phyloP scores from a whole-genome alignment of 305 asterid genomes.

The Fraxinus latifolia region DNA sequence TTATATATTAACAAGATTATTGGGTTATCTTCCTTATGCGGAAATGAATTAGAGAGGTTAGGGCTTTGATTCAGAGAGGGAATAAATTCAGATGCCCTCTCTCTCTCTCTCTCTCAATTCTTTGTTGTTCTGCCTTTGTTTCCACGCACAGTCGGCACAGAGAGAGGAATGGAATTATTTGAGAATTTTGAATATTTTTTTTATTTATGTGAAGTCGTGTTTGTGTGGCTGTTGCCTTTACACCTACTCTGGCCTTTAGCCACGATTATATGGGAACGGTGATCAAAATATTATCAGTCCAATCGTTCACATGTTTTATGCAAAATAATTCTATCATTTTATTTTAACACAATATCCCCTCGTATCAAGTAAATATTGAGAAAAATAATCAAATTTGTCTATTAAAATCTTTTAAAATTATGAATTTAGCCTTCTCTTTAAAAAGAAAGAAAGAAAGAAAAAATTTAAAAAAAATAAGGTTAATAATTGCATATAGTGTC shows the following conservation, averaged over 20 bases:
- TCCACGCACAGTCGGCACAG: not conserved
- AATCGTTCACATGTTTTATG: not conserved
- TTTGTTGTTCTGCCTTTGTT: not conserved
- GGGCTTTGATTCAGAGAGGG: conserved; percentile 15
- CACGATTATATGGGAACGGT: not conserved
- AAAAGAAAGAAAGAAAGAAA: no score
- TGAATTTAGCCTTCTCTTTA: no score
- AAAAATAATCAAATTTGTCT: not conserved
- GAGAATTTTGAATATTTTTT: not conserved
- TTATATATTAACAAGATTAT: not conserved
- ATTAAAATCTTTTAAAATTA: not conserved
- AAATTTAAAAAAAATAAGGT: no score
- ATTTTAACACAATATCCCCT: not conserved
- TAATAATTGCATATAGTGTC: no score
- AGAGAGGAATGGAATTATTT: not conserved
- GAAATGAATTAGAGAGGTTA: conserved; percentile 14
- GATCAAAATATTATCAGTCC: not conserved
- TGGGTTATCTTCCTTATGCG: not conserved
- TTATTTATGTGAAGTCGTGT: not conserved
- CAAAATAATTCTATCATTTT: not conserved
- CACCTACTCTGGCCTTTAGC: not conserved
- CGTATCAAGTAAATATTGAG: not conserved
- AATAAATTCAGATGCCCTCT: not conserved
- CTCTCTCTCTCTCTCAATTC: not conserved
- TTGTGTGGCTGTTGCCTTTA: not conserved